Evolutionary conservation across 257 asterid genomes (phyloP).

Genomic region (Petunia secreta): DNA sequence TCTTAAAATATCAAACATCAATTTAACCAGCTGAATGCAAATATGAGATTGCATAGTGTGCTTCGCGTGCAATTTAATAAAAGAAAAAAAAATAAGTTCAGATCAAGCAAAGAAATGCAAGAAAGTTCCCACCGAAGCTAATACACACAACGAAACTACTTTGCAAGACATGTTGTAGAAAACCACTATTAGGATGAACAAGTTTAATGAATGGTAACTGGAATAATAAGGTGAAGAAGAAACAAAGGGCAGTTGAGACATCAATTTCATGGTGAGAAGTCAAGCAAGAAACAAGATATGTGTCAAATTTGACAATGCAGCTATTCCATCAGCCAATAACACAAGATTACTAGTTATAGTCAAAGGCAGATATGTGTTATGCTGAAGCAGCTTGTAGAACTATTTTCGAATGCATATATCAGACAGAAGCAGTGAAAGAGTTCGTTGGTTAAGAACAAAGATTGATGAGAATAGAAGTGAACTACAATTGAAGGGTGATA

Average conservation of each 20-base stretch:
- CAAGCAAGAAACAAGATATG: background rate
- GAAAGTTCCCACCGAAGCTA: slow-evolving; percentile 14
- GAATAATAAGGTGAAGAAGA: background rate
- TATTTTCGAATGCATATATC: background rate
- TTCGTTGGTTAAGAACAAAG: background rate
- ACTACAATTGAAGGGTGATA: background rate
- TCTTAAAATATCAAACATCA: background rate
- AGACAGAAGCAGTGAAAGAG: background rate
- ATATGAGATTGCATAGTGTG: background rate
- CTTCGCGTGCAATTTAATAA: background rate
- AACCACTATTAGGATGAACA: slow-evolving; percentile 6
- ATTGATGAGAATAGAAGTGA: background rate
- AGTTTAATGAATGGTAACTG: background rate
- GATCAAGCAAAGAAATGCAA: background rate
- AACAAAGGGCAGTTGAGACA: background rate
- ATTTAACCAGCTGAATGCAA: background rate
- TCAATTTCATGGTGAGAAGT: background rate
- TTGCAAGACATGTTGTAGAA: background rate
- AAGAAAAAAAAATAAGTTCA: background rate
- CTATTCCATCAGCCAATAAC: background rate
- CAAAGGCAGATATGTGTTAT: background rate
- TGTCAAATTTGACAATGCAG: slow-evolving; percentile 11
- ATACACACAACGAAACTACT: slow-evolving; percentile 5
- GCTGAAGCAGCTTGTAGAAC: background rate
- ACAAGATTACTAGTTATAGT: background rate